phyloP scores from a whole-genome alignment of 2,329 filamentous ascomycete genomes.

The Sporothrix curviconia region DNA sequence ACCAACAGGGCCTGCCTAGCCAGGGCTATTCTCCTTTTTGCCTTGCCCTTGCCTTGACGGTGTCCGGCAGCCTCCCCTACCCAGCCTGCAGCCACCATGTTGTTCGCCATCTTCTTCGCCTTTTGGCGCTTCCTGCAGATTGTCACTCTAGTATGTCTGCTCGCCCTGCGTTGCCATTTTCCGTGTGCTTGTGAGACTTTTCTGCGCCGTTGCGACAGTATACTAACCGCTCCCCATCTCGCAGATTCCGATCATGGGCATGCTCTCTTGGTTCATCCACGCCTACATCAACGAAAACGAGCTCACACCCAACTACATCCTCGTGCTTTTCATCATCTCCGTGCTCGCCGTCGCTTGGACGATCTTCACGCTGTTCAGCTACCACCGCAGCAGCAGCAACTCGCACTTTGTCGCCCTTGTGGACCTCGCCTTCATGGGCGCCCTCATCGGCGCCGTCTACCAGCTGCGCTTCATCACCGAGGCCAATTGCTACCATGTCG shows the following conservation, averaged over 20 bases:
- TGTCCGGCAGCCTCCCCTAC: not conserved
- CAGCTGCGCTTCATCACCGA: slow-evolving; percentile 51
- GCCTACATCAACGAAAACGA: slow-evolving; percentile 50
- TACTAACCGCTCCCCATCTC: not conserved
- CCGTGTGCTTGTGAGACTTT: too few species aligned
- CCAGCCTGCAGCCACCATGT: slow-evolving; percentile 38
- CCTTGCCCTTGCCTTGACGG: too few species aligned
- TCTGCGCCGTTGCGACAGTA: too few species aligned
- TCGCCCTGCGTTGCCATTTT: too few species aligned
- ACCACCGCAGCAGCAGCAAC: slow-evolving; percentile 56
- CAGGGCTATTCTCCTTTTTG: not conserved
- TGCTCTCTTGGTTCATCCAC: slow-evolving; percentile 61
- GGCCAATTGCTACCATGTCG: slow-evolving; percentile 62
- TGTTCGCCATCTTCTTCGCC: slow-evolving; percentile 58
- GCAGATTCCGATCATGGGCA: slow-evolving; percentile 62
- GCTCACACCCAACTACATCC: slow-evolving; percentile 55
- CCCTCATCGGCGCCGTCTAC: slow-evolving; percentile 57
- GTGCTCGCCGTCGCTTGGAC: slow-evolving; percentile 58
- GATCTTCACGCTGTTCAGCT: slow-evolving; percentile 59
- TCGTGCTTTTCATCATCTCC: slow-evolving; percentile 62
- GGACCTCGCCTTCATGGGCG: slow-evolving; percentile 56
- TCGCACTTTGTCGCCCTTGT: slow-evolving; percentile 54
- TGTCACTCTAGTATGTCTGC: slow-evolving; percentile 47
- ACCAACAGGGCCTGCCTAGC: not conserved
- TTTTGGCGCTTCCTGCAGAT: slow-evolving; percentile 58